Base-by-base conservation (phyloP, 2,329 filamentous ascomycete genomes). In the Pseudogymnoascus sp. region DNA sequence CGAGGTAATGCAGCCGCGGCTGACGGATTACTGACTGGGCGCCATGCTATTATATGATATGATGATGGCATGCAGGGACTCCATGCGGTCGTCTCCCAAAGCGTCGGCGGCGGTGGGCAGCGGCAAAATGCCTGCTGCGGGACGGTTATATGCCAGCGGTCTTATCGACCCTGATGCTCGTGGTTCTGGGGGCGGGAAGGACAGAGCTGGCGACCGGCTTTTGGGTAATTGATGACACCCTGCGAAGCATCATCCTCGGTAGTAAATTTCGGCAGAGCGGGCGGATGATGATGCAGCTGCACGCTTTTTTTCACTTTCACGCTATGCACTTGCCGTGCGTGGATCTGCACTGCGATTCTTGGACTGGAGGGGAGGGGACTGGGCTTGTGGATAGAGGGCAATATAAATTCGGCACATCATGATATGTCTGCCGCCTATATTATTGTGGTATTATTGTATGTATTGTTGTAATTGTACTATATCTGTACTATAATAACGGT, bases 71-170 rank as follows among this genome's bases (percentile, higher is more conserved):
- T 29, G n/a, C 47, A 31, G 26, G 47, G 47, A 11, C 26, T 16
- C 14, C 5, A 31, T 54, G 47, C 26, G 26, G 47, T 31, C 26
- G 26, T 31, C 47, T 29, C 47, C 47, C 47, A 54, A 54, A 31
- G 26, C 47, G 47, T 31, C 47, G 47, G 11, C 26, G 26, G 4
- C 26, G 26, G 47, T 31, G 47, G 18, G 26, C 18, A 31, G n/a
- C 47, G 47, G 23, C 14, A 34, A 31, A 1, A 54, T 54, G 47
- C 47, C 26, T 54, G 47, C 26, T 54, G n/a, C 47, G 47, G 47
- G 26, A 54, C 29, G 51, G 51, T 18, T 57, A 57, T 57, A 57
- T 57, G 51, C 51, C 51, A 57, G 51, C 26, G 47, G 26, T 57
- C 10, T 34, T 57, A 57, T 57, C 29, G n/a, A n/a, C 26, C 26